Base-by-base conservation (phyloP, 257 asterid genomes). In the Voacanga thouarsii region DNA sequence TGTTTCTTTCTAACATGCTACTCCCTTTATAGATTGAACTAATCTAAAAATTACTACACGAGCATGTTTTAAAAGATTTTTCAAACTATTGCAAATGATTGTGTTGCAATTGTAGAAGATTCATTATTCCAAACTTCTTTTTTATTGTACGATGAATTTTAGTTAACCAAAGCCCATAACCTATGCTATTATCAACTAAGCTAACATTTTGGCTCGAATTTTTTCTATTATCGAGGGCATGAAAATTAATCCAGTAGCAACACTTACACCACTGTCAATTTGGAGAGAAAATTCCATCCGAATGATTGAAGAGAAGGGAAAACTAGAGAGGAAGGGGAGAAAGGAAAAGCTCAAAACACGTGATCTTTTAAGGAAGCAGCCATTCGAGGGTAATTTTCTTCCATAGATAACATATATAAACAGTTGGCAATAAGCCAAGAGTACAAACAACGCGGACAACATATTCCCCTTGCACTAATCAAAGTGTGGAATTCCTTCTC, bases 381-480 rank as follows among this genome's bases (percentile, higher is more conserved):
- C 44, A 19, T 1, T 66, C 71, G 37, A 66, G 19, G 47, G 71
- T 18, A 45, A 12, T n/a, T 5, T n/a, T 74, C n/a, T 74, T 56
- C 43, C 7, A 21, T 47, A 37, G 7, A 28, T 63, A 30, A 10
- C 69, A 14, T 63, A 63, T 30, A 28, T 2, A 55, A 53, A 74
- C 53, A 55, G 28, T 39, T 11, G 21, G 33, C 72, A 64, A 21
- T 44, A 49, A 2, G 41, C 59, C 50, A 44, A 66, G 33, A 39
- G 5, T 37, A 50, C 71, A 28, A 63, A 28, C 21, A 64, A 24
- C 26, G 12, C 7, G 73, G 57, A 28, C 33, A 65, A 15, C 53
- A 76, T 3, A 30, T 26, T 9, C 56, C 47, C 76, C 49, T 69
- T 78, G 50, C 72, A 75, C 11, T 45, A n/a, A 23, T 41, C 59